A percentile compares a stretch with the other conserved stretches of the same genome.
phyloP scores from a whole-genome alignment of 768 basidiomycete species.

The Postia placenta region DNA sequence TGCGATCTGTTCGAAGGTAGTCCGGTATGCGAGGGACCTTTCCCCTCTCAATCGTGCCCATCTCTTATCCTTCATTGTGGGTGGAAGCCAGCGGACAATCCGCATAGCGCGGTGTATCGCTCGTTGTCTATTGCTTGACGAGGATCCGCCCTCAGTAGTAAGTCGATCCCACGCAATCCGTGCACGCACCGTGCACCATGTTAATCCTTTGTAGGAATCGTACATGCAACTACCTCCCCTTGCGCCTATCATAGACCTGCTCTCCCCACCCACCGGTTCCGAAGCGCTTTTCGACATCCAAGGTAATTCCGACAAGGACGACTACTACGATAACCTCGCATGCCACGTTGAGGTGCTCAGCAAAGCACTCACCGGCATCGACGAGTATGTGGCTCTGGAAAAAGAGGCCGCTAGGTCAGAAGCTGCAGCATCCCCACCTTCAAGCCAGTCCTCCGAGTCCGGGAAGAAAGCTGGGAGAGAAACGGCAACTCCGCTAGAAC shows the following conservation, averaged over 20 bases:
- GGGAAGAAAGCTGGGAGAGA: slow-evolving; percentile 27
- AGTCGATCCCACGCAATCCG: too few relatives aligned
- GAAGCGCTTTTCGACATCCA: slow-evolving; percentile 46
- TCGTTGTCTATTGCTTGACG: slow-evolving; percentile 34
- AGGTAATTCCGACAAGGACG: slow-evolving; percentile 36
- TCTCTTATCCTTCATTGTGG: slow-evolving; percentile 44
- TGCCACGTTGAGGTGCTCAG: slow-evolving; percentile 52
- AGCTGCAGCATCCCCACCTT: background rate
- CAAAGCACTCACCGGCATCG: slow-evolving; percentile 51
- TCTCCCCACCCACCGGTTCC: slow-evolving; percentile 39
- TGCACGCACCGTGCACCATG: too few relatives aligned
- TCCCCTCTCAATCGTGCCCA: slow-evolving; percentile 44
- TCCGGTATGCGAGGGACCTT: slow-evolving; percentile 34
- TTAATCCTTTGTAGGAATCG: slow-evolving; percentile 26
- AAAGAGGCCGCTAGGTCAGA: slow-evolving; percentile 9
- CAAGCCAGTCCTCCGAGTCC: slow-evolving; percentile 12
- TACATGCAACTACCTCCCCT: slow-evolving; percentile 47
- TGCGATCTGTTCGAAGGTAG: slow-evolving; percentile 38
- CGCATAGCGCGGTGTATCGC: slow-evolving; percentile 58
- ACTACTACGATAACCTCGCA: slow-evolving; percentile 56
- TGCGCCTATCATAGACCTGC: slow-evolving; percentile 38
- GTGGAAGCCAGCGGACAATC: slow-evolving; percentile 41
- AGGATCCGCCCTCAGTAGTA: slow-evolving; percentile 10
- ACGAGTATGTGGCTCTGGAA: slow-evolving; percentile 50
- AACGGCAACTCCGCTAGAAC: slow-evolving; percentile 36